phyloP scores from a whole-genome alignment of 129 eudicot species.

The Helichrysum umbraculigerum region DNA sequence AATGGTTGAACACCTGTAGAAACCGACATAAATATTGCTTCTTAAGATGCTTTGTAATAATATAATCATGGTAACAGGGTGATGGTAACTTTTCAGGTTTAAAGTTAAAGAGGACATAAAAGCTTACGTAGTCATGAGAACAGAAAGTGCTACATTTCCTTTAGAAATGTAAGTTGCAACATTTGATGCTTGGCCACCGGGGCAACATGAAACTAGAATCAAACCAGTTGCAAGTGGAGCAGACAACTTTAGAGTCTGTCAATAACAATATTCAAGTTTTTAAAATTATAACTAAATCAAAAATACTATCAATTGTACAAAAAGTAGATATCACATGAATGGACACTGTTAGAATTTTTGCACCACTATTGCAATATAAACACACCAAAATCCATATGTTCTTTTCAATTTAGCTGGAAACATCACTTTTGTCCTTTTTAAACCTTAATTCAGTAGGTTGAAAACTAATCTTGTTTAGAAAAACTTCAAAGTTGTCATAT shows the following conservation, averaged over 20 bases:
- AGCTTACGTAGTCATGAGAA: slow-evolving; percentile 99
- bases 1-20: slow-evolving; percentile 83
- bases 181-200: slow-evolving; percentile 99
- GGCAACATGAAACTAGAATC: slow-evolving; percentile 97
- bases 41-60: neutral
- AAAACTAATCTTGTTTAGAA: no score
- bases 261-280: slow-evolving; percentile 23
- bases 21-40: slow-evolving; percentile 18
- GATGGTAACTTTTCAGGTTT: neutral
- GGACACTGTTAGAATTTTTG: neutral
- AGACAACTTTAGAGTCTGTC: slow-evolving; percentile 72
- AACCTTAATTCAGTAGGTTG: no score
- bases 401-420: no score
- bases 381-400: neutral
- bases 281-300: slow-evolving; percentile 11
- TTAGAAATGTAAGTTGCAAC: slow-evolving; percentile 96
- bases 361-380: neutral
- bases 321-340: neutral
- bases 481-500: no score
- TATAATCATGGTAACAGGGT: neutral
- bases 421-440: no score
- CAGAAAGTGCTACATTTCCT: slow-evolving; percentile 99
- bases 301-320: neutral
- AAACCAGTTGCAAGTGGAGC: slow-evolving; percentile 99
- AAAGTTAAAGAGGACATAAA: neutral